phyloP scores from a whole-genome alignment of 169 alveolate genomes.

The Sarcocystis neurona region DNA sequence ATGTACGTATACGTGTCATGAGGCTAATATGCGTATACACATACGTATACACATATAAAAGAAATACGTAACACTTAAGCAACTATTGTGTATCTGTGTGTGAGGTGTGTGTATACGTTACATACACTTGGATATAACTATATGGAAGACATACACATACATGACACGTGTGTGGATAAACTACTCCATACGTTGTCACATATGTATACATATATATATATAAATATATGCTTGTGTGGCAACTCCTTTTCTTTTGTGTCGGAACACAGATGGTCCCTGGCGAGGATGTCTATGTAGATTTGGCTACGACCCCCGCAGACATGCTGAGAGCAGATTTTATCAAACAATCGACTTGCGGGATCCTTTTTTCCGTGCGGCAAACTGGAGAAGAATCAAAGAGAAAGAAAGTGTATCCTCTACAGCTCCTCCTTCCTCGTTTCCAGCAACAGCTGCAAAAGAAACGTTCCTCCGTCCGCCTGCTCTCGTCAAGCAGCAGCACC shows the following conservation, averaged over 20 bases:
- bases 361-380: constrained; percentile 63
- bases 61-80: no score
- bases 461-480: neutral
- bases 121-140: no score
- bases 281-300: constrained; percentile 75
- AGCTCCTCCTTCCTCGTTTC: constrained; percentile 3
- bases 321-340: constrained; percentile 68
- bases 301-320: constrained; percentile 74
- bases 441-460: neutral
- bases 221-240: neutral
- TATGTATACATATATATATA: no score
- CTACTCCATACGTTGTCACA: no score
- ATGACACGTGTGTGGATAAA: no score
- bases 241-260: neutral
- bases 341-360: constrained; percentile 76
- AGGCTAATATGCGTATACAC: no score
- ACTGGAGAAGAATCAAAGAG: constrained; percentile 21
- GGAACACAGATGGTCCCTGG: constrained; percentile 76
- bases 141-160: no score
- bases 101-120: no score
- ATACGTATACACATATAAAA: no score
- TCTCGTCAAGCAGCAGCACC: neutral
- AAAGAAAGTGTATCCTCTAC: neutral
- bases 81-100: no score
- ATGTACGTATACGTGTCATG: no score